Evolutionary conservation across 306 rosid species (phyloP), one percentile per base, ranked within the genome.

Genomic region (Boehmeria nivea): DNA sequence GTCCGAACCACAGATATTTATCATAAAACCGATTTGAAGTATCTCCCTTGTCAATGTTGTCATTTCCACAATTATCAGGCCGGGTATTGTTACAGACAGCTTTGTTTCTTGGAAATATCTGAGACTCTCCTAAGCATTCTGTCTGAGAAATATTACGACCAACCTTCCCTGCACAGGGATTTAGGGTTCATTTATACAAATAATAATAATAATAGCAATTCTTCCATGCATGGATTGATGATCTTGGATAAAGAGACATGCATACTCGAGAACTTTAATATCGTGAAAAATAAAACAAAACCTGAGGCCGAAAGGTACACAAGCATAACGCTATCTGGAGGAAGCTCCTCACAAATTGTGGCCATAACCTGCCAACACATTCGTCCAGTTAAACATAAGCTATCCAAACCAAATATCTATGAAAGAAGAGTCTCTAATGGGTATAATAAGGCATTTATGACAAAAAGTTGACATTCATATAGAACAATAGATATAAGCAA

Each of bases 251-350:
- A 66, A 53, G 53, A 42, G 40, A 61, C 60, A 57, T 8, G 53
- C 6, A 43, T 17, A 57, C 9, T 59, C 68, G 47, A 61, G n/a
- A 31, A 31, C 8, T 31, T 31, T 1, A 4, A 2, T 31, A n/a
- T 31, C 9, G 9, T 31, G 36, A 31, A 31, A 31, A 31, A 10
- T 31, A 31, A 31, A 31, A 4, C 9, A n/a, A n/a, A 58, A 93
- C 99, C 99, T 85, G 99, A 79, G 61, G 95, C 95, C 43, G 99
- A 83, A 46, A 93, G 78, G 71, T 93, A 88, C 50, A 88, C 61
- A 48, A 93, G 89, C 73, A 85, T 81, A 21, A 93, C 62, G 66
- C 96, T 65, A 76, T 93, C 96, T 46, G 83, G 76, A 43, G 83
- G 89, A 34, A 93, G 95, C 71, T 93, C 96, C 83, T 93, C 96